These are phyloP conservation scores for Candida silvatica DNA, from an alignment of 805 yeast genomes.

Conservation along the genomic window DNA sequence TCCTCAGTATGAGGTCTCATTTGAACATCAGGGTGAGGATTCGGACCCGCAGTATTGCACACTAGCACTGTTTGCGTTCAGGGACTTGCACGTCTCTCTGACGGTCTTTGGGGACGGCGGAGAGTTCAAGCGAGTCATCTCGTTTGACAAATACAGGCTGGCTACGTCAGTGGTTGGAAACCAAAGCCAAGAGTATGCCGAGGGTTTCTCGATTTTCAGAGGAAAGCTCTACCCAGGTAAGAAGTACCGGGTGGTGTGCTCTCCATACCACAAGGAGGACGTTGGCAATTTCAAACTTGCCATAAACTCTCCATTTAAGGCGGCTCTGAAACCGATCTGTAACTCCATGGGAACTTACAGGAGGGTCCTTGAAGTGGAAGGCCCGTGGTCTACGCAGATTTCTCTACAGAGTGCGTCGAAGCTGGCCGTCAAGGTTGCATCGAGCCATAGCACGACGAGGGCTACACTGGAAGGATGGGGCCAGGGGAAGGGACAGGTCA, in stretches of 20 bases:
- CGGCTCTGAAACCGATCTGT: too few relatives aligned
- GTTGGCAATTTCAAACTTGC: conserved; percentile 14
- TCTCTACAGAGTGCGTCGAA: conserved; percentile 6
- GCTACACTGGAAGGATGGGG: too few relatives aligned
- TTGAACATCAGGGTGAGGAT: conserved; percentile 14
- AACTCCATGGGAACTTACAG: too few relatives aligned
- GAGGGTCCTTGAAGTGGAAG: too few relatives aligned
- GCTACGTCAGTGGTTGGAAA: conserved; percentile 19
- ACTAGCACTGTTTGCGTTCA: conserved; percentile 17
- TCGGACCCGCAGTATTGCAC: conserved; percentile 16
- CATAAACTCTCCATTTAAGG: too few relatives aligned
- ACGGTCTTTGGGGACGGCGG: conserved; percentile 34
- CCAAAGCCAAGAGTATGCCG: conserved; percentile 27
- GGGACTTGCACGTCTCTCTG: conserved; percentile 26
- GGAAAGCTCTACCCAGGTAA: conserved; percentile 24
- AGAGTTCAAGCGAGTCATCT: conserved; percentile 12
- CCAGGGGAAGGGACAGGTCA: background rate
- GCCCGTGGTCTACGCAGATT: too few relatives aligned
- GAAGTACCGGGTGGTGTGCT: conserved; percentile 35
- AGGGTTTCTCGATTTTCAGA: conserved; percentile 15
- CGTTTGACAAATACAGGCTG: conserved; percentile 9
- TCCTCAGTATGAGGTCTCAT: conserved; percentile 40
- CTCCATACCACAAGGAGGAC: conserved; percentile 32
- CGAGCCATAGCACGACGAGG: too few relatives aligned
- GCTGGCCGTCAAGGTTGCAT: conserved; percentile 3